phyloP scores from a whole-genome alignment of 495 filamentous ascomycete species.

The Trypethelium eluteriae region DNA sequence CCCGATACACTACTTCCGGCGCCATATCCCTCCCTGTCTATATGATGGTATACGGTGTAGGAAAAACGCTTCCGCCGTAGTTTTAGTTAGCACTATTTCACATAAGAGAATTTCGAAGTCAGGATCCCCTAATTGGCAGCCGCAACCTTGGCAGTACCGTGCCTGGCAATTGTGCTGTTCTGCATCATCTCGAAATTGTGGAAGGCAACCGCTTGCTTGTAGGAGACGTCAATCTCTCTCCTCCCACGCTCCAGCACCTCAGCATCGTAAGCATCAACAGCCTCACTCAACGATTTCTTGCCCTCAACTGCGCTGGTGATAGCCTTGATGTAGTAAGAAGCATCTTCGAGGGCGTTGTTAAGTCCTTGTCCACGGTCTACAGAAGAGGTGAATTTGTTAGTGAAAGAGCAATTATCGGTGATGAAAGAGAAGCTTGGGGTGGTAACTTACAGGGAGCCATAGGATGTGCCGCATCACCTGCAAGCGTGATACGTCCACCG shows the following conservation, averaged over 20 bases:
- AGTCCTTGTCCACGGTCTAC: conserved; percentile 12
- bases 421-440: neutral
- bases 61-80: no score
- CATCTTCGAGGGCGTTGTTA: conserved; percentile 12
- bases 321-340: conserved; percentile 3
- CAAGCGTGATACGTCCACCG: conserved; percentile 10
- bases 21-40: no score
- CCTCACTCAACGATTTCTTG: conserved; percentile 2
- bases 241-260: conserved; percentile 10
- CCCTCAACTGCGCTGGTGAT: conserved; percentile 2
- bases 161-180: neutral
- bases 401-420: neutral
- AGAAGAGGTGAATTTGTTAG: neutral
- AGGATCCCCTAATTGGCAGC: neutral
- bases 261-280: conserved; percentile 10
- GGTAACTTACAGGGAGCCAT: conserved; percentile 14
- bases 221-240: conserved; percentile 9
- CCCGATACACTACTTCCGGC: no score
- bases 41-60: no score
- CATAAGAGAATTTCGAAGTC: neutral
- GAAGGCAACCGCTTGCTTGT: conserved; percentile 9
- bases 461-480: conserved; percentile 14
- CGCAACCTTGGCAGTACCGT: neutral
- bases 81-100: no score
- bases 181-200: neutral